phyloP scores from a whole-genome alignment of 306 rosid species.

The Vicia sativa region DNA sequence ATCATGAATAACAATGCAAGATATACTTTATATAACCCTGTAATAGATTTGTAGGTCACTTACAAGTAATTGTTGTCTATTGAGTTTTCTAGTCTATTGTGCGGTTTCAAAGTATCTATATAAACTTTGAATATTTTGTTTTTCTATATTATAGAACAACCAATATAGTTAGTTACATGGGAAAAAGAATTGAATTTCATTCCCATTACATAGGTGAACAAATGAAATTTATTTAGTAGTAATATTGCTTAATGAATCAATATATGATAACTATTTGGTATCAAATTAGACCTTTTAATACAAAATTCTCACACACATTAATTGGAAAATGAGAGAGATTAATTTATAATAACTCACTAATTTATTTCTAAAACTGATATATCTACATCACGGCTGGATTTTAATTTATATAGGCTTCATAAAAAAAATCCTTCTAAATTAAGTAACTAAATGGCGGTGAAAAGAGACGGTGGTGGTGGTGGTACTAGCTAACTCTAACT shows the following conservation, averaged over 20 bases:
- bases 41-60: conserved; percentile 18
- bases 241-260: conserved; percentile 35
- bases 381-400: too few relatives aligned
- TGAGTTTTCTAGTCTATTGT: conserved; percentile 8
- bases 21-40: conserved; percentile 26
- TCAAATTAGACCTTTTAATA: too few relatives aligned
- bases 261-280: conserved; percentile 28
- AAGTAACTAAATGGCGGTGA: too few relatives aligned
- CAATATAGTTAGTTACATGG: conserved; percentile 41
- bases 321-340: too few relatives aligned
- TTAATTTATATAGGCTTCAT: too few relatives aligned
- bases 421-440: too few relatives aligned
- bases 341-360: too few relatives aligned
- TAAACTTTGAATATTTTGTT: conserved; percentile 6
- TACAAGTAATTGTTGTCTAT: conserved; percentile 5
- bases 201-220: conserved; percentile 29
- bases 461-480: too few relatives aligned
- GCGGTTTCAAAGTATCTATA: conserved; percentile 2
- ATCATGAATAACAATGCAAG: conserved; percentile 8
- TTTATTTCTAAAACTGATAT: too few relatives aligned
- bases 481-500: too few relatives aligned
- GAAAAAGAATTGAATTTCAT: conserved; percentile 29
- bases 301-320: too few relatives aligned
- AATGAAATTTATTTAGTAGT: conserved; percentile 28
- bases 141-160: conserved; percentile 31